These are phyloP conservation scores for Malassezia restricta DNA, from an alignment of 1,284 basidiomycete species.

Conservation along the genomic window DNA sequence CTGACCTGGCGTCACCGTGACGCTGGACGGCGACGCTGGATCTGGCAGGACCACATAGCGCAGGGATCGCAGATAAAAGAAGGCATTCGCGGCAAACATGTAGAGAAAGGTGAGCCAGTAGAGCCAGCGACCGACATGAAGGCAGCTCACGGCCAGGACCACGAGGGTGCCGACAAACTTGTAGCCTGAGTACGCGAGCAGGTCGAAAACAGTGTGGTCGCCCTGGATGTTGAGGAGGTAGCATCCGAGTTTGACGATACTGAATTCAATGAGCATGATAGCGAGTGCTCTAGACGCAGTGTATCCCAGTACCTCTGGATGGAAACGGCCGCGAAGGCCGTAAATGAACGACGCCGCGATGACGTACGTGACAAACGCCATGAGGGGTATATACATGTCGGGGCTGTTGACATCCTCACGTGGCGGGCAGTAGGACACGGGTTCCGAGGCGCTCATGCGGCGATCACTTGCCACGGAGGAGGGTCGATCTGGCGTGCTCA, in stretches of 20 bases:
- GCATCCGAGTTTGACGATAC: constrained; percentile 75
- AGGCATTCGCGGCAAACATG: constrained; percentile 73
- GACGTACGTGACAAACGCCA: constrained; percentile 93
- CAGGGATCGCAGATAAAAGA: constrained; percentile 88
- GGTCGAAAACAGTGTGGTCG: constrained; percentile 53
- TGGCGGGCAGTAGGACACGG: constrained; percentile 59
- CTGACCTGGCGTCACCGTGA: constrained; percentile 66
- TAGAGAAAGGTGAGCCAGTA: constrained; percentile 69
- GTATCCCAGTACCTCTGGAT: constrained; percentile 78
- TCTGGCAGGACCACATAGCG: constrained; percentile 77
- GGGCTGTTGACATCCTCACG: constrained; percentile 90
- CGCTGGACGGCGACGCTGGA: constrained; percentile 48
- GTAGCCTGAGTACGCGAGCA: constrained; percentile 73
- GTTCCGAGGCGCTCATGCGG: not conserved
- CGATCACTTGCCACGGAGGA: constrained; percentile 1
- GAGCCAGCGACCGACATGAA: constrained; percentile 50
- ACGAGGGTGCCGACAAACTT: constrained; percentile 63
- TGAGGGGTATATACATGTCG: constrained; percentile 91
- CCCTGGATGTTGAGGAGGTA: constrained; percentile 77
- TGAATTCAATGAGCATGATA: constrained; percentile 56
- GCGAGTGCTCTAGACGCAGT: constrained; percentile 63
- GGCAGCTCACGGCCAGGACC: constrained; percentile 29
- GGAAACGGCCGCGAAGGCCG: constrained; percentile 70
- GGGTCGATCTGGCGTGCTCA: constrained; percentile 12
- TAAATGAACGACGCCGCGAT: constrained; percentile 68